phyloP scores from a whole-genome alignment of 139 green algal species.

The Bryopsis sp. region DNA sequence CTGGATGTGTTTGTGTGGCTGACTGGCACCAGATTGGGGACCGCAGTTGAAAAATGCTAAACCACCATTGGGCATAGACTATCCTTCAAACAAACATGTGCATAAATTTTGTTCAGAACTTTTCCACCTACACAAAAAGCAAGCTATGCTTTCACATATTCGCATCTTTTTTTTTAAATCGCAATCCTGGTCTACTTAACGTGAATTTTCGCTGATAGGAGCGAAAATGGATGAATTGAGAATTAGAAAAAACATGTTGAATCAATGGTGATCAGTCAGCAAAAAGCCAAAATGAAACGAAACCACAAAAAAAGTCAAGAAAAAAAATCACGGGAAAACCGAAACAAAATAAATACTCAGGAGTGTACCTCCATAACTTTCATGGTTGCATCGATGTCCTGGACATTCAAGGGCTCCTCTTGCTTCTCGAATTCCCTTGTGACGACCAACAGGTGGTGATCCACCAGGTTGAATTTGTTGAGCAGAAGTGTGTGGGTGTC shows the following conservation, averaged over 20 bases:
- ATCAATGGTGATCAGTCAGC: too few species aligned
- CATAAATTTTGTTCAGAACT: not conserved
- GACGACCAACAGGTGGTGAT: conserved; percentile 41
- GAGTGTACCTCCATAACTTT: not conserved
- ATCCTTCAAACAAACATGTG: not conserved
- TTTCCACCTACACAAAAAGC: too few species aligned
- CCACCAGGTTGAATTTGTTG: conserved; percentile 80
- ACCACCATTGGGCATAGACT: conserved; percentile 11
- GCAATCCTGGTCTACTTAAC: too few species aligned
- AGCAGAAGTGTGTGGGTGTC: conserved; percentile 57
- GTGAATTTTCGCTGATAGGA: too few species aligned
- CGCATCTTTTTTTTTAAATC: too few species aligned
- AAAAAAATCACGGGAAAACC: too few species aligned
- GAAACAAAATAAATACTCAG: too few species aligned
- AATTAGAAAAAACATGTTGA: too few species aligned
- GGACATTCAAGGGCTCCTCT: conserved; percentile 40
- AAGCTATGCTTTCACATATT: too few species aligned
- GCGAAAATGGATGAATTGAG: too few species aligned
- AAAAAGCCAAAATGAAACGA: too few species aligned
- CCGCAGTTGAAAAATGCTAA: conserved; percentile 19
- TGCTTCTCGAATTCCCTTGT: conserved; percentile 62
- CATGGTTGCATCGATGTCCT: conserved; percentile 17
- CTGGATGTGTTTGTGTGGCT: conserved; percentile 19
- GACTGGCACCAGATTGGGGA: conserved; percentile 7
- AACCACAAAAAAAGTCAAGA: too few species aligned